Conservation (phyloP, 2,329 filamentous ascomycete species). For the Lachnellula hyalina region DNA sequence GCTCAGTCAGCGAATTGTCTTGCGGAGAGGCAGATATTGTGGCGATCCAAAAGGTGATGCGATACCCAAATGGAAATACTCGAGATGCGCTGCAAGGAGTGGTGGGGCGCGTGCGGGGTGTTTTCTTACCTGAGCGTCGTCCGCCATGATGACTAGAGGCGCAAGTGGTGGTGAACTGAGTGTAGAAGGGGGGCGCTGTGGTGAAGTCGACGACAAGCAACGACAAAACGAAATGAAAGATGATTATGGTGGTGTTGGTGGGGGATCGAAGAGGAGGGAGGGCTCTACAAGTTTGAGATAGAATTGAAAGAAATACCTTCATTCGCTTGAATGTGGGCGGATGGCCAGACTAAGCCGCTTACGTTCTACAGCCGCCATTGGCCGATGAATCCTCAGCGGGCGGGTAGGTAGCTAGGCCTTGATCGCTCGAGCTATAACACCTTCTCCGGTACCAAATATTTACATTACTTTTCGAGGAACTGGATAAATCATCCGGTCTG, state of each 20-base stretch:
- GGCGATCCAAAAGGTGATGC: neutral
- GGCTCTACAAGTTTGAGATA: neutral
- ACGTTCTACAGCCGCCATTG: neutral
- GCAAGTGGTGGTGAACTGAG: conserved; percentile 21
- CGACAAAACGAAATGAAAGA: conserved; percentile 21
- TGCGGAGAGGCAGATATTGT: neutral
- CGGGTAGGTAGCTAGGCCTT: neutral
- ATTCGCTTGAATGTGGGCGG: neutral
- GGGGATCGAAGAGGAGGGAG: neutral
- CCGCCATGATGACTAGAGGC: conserved; percentile 52
- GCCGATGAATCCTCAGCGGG: neutral
- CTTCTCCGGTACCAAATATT: neutral
- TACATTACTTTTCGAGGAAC: no score
- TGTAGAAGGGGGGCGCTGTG: conserved; percentile 10
- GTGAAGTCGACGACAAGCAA: conserved; percentile 16
- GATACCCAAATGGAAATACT: conserved; percentile 5
- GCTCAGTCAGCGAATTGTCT: conserved; percentile 8
- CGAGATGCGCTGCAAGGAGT: conserved; percentile 26
- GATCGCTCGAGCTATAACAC: neutral
- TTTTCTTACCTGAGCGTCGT: conserved; percentile 57
- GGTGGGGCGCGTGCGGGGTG: conserved; percentile 20
- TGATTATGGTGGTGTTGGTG: conserved; percentile 11
- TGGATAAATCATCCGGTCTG: neutral
- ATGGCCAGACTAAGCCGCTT: neutral
- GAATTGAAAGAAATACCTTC: conserved; percentile 9